Percentiles rank a stretch among this genome's conserved stretches.
Conservation (phyloP, 164 flowering plant species). For the Chimonanthus salicifolius region DNA sequence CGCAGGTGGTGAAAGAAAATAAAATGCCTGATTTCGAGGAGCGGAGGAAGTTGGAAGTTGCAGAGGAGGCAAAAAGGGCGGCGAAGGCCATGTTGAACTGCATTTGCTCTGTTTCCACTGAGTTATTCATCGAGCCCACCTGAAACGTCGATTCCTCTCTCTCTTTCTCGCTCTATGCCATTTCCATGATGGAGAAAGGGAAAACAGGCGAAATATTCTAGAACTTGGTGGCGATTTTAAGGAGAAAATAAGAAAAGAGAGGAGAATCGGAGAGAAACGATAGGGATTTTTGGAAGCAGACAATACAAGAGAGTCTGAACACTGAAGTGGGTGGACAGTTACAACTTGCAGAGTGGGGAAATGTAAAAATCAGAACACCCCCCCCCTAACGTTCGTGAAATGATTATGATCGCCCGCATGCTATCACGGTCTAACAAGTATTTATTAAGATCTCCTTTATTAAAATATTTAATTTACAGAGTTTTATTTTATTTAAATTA, state of each 20-base stretch:
- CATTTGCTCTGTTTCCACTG: slow-evolving; percentile 37
- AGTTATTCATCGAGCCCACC: slow-evolving; percentile 22
- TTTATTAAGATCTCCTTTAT: too few relatives aligned
- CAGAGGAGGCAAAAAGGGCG: slow-evolving; percentile 21
- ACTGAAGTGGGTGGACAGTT: too few relatives aligned
- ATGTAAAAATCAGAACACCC: too few relatives aligned
- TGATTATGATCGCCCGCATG: too few relatives aligned
- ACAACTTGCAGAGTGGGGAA: too few relatives aligned
- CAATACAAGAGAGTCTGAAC: too few relatives aligned
- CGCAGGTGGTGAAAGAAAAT: neutral
- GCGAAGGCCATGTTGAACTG: slow-evolving; percentile 18
- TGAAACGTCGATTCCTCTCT: slow-evolving; percentile 2
- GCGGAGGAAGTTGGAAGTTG: slow-evolving; percentile 22
- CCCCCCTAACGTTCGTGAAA: too few relatives aligned
- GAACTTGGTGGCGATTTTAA: neutral
- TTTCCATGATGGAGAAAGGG: neutral
- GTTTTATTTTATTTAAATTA: too few relatives aligned
- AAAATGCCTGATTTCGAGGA: slow-evolving; percentile 31
- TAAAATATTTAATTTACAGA: too few relatives aligned
- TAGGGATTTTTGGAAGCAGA: too few relatives aligned
- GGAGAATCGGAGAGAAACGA: neutral
- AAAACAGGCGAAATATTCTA: too few relatives aligned
- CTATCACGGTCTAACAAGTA: too few relatives aligned
- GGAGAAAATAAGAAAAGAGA: neutral
- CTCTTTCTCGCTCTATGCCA: slow-evolving; percentile 24